Evolutionary conservation across 768 basidiomycete genomes (phyloP), one percentile per base, ranked within the genome.

Genomic region (Calocera cornea): DNA sequence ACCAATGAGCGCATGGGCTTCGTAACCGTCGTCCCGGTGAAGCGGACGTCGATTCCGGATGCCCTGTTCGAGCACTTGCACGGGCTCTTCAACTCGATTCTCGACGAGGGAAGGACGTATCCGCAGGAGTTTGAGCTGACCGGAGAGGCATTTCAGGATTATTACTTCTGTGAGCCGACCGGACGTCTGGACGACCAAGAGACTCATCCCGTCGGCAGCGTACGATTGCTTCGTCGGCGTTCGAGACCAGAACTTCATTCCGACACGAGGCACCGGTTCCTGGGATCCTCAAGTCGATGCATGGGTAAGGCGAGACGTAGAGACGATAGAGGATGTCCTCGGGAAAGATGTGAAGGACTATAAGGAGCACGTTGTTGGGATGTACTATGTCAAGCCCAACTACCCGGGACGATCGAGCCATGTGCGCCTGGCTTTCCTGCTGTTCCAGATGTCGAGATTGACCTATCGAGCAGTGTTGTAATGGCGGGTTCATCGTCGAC

Each of bases 361-460:
- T 31, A 60, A 60, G 54, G 54, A 60, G 54, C 54, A 29, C 31
- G 54, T 60, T 2, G 54, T 60, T 16, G 54, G 54, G 54, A 60
- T 60, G 54, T 60, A 60, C 27, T 60, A 86, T 87, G 81, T 90
- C 64, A 91, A 91, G 76, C 89, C 89, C 38, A 94, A 94, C 73
- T 95, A 94, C 77, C 93, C 92, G 7, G 91, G 91, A 41, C 81
- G 92, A 69, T 92, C 89, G 10, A 91, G 89, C 44, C 92, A 93
- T 82, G 92, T 90, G 73, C 79, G 90, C 84, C 29, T 22, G 40
- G 31, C 34, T 29, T 40, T 34, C 50, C 47, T 66, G 38, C 19
- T 65, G 44, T 41, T 34, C n/a, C 65, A 41, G 41, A 41, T 34
- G 14, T 50, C 63, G 29, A 64, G 5, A 19, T 41, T 66, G 27